Conservation (phyloP, 176 grass and related monocot species). For the Elymus sibiricus region DNA sequence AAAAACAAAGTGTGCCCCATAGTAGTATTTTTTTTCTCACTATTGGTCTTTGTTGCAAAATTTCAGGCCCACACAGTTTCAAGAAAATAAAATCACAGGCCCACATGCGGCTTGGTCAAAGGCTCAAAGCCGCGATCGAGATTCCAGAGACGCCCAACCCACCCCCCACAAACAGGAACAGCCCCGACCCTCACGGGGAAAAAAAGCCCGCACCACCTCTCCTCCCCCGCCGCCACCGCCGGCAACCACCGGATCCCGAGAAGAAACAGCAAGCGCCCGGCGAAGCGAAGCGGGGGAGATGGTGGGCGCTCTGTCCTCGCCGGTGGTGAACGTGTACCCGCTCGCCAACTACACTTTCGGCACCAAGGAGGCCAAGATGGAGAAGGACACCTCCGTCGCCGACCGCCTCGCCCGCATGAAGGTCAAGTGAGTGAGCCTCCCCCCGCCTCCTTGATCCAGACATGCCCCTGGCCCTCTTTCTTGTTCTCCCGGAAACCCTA, state of each 20-base stretch:
- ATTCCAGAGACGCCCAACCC: no score
- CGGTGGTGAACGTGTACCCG: slow-evolving; percentile 86
- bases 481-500: background rate
- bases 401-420: slow-evolving; percentile 98
- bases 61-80: no score
- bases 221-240: slow-evolving; percentile 21
- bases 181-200: no score
- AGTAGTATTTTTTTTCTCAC: no score
- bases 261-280: background rate
- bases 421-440: slow-evolving; percentile 63
- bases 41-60: no score
- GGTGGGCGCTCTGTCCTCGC: slow-evolving; percentile 41
- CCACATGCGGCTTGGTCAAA: no score
- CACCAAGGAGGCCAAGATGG: slow-evolving; percentile 98
- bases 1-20: no score
- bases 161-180: no score
- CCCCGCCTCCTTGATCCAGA: background rate
- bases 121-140: no score
- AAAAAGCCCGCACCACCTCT: background rate
- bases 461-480: background rate
- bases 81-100: no score
- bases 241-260: slow-evolving; percentile 22
- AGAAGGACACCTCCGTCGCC: slow-evolving; percentile 99
- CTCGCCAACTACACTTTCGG: slow-evolving; percentile 99
- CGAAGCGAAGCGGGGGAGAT: slow-evolving; percentile 2